Percentiles rank a stretch among this genome's conserved stretches.
Conservation (phyloP, 257 asterid genomes). For the Solanum sejunctum region DNA sequence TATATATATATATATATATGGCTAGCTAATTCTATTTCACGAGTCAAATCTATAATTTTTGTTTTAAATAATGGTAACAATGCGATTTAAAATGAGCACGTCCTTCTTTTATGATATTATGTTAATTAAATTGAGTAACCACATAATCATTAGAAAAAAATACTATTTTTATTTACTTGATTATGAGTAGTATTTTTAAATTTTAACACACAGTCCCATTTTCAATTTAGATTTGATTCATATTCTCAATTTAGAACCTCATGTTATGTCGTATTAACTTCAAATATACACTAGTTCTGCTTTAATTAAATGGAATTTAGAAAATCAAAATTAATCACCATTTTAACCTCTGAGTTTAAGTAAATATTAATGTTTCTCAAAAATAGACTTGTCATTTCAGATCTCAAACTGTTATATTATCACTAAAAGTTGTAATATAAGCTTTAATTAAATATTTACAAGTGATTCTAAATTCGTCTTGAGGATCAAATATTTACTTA, state of each 20-base stretch:
- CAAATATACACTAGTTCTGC: not conserved
- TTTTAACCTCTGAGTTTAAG: not conserved
- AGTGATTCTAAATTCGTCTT: not conserved
- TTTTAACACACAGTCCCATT: not conserved
- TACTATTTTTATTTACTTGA: not conserved
- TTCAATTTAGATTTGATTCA: not conserved
- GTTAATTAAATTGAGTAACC: not conserved
- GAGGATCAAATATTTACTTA: not conserved
- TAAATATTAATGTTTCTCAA: not conserved
- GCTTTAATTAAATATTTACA: not conserved
- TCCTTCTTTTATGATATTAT: not conserved
- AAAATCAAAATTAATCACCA: not conserved
- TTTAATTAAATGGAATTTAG: not conserved
- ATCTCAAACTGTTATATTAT: not conserved
- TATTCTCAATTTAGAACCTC: not conserved
- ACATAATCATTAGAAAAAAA: not conserved
- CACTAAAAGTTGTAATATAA: not conserved
- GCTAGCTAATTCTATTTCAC: not conserved
- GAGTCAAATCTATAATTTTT: not conserved
- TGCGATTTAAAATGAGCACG: not conserved
- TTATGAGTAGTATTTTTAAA: too few relatives aligned
- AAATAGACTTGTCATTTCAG: not conserved
- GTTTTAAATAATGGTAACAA: not conserved
- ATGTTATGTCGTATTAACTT: not conserved
- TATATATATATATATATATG: too few relatives aligned